Evolutionary conservation across 345 rosid species (phyloP), one percentile per base, ranked within the genome.

Genomic region (Eucalyptus leucophloia): DNA sequence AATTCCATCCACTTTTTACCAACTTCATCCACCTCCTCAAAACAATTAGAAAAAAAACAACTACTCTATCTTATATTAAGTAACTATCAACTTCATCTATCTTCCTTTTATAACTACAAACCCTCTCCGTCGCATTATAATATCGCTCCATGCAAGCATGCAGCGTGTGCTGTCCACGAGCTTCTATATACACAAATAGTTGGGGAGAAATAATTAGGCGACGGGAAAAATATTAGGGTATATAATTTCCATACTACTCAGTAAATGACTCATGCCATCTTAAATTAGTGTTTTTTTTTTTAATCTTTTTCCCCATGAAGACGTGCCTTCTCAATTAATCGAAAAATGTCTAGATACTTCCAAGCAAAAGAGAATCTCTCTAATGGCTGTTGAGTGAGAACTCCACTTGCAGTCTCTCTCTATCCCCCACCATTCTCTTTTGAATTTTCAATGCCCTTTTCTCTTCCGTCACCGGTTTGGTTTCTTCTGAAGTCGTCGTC

Each of bases 91-190:
- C 80, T 4, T 67, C 82, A 69, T 34, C 26, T 6, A 34, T 18
- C 0, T 34, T 34, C 44, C 12, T 69, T 69, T 10, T 11, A 5
- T 69, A 34, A 69, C 24, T 9, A 9, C 44, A 34, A 5, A 17
- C 13, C 19, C 3, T 16, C 12, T 34, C 24, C 7, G 12, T 5
- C 2, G 2, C 24, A 69, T 69, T 32, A 9, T 6, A 18, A 34
- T 69, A 32, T 32, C 24, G 81, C 23, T 32, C 18, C 40, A 69
- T 69, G 23, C 42, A 17, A 1, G 42, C 44, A 5, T 9, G 44
- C 0, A 5, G 4, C 82, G 24, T 11, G 7, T 8, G 82, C 44
- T 40, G 1, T 65, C 37, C 77, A 15, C 6, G 1, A 1, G 19
- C 37, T 65, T 65, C 18, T 65, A 10, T 16, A 65, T 65, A n/a